Evolutionary conservation across 2,329 filamentous ascomycete species (phyloP), one percentile per base, ranked within the genome.

Genomic region (Fusarium phyllophilum): DNA sequence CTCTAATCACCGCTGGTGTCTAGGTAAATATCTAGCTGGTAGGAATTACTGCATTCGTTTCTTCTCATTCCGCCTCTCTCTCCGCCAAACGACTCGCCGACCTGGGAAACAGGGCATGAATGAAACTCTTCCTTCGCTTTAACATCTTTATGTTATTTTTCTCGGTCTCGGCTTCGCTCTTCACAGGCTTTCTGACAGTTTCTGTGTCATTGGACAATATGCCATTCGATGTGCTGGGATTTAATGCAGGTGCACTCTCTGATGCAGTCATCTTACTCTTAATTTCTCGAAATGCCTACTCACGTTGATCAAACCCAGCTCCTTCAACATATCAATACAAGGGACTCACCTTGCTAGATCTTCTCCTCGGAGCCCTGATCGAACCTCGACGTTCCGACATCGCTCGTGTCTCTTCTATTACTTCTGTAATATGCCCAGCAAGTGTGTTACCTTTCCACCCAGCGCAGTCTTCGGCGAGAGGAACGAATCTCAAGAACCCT

Each of bases 391-490:
- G 60, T 29, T 75, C 70, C 17, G 18, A 18, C 26, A 42, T 31
- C 17, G 49, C 13, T 8, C 64, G 63, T 6, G 22, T 48, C 14
- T 65, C 66, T 34, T 69, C 74, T 6, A 49, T 49, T 12, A 54
- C 60, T 14, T 78, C 72, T 24, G 66, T 52, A 60, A 94, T 89
- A 76, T 93, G 90, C 18, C 90, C 89, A 24, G 89, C 85, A 22
- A 93, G 84, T 0, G 94, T 97, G 73, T 86, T 90, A 17, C 93
- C 92, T 60, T 91, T 91, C 59, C 87, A 91, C 1, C 92, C 94
- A 22, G 94, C 83, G 71, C 92, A 92, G 63, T 94, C 92, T 77
- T 96, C 93, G 0, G 88, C 81, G 9, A 94, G 88, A 2, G 92
- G 84, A 12, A 90, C 83, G 77, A 96, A 97, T 39, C 91, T 90